Evolutionary conservation across 768 basidiomycete species (phyloP).

Genomic region (Tylopilus sp.): DNA sequence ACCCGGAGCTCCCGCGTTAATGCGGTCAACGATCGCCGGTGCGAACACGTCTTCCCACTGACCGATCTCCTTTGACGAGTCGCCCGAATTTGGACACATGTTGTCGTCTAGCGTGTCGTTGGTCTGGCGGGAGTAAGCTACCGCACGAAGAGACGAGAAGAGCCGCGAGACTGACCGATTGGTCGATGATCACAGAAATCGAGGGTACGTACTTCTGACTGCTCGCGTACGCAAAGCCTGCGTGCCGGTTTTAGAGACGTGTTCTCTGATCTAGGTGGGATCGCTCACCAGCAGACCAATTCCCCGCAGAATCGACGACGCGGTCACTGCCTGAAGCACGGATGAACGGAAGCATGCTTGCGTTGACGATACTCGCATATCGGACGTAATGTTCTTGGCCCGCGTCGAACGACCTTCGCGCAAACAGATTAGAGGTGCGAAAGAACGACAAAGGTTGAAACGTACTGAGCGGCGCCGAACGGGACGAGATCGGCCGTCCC

Average conservation of each 20-base stretch:
- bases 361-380: conserved; percentile 46
- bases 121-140: conserved; percentile 24
- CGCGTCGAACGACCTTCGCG: conserved; percentile 44
- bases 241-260: neutral
- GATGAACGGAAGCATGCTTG: conserved; percentile 47
- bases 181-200: conserved; percentile 53
- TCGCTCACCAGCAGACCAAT: conserved; percentile 58
- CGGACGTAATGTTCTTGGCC: conserved; percentile 49
- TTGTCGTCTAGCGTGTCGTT: conserved; percentile 66
- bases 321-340: conserved; percentile 46
- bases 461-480: conserved; percentile 64
- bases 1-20: conserved; percentile 61
- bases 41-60: conserved; percentile 54
- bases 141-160: neutral
- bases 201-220: conserved; percentile 39
- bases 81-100: conserved; percentile 56
- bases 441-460: conserved; percentile 38
- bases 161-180: conserved; percentile 40
- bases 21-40: conserved; percentile 47
- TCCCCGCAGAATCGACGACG: conserved; percentile 61
- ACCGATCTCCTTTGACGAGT: conserved; percentile 38
- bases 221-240: conserved; percentile 49
- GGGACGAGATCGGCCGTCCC: conserved; percentile 56
- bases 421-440: no score
- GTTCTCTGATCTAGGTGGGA: neutral